Base-by-base conservation (phyloP, 1,284 basidiomycete species). In the Tilletia horrida region DNA sequence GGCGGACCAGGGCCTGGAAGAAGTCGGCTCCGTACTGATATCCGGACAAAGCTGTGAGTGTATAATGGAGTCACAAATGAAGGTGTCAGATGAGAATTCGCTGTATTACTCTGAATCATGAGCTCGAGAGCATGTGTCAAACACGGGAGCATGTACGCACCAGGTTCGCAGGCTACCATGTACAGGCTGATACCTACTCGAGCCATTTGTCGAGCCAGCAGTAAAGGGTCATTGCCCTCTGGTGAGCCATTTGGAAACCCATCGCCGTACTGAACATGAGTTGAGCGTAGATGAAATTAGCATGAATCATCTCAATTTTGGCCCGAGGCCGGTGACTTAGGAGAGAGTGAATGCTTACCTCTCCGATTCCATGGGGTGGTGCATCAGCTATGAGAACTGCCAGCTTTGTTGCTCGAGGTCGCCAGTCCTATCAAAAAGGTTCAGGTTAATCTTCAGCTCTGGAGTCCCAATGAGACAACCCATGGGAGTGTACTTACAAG, bases 151-250 rank as follows among this genome's bases (percentile, higher is more conserved):
- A n/a, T 92, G 70, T 92, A 95, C 67, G 97, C 85, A 1, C 94
- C 95, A 65, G 96, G 95, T 83, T 98, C 95, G 84, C 95, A 98
- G 35, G 96, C 95, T 21, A 99, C 94, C 70, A 81, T 77, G 66
- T 78, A 81, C 21, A 81, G 71, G 18, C 77, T 67, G 18, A 81
- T 81, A 2, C 95, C 95, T 45, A 87, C 86, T 70, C 87, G 86
- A 14, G 96, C 95, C 93, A 98, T 97, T 65, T 86, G 82, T 31
- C 96, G 86, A 2, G 91, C 94, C 57, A 97, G 84, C 66, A 90
- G 87, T 63, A 99, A 83, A 9, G 95, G 95, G 84, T 98, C 95
- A 75, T 91, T 85, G 63, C 93, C 85, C 57, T 83, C 83, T 9
- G 83, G 84, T 2, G 79, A 81, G 3, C 84, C 83, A 48, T 78